phyloP scores from a whole-genome alignment of 768 basidiomycete species.

The Leccinum boreale region DNA sequence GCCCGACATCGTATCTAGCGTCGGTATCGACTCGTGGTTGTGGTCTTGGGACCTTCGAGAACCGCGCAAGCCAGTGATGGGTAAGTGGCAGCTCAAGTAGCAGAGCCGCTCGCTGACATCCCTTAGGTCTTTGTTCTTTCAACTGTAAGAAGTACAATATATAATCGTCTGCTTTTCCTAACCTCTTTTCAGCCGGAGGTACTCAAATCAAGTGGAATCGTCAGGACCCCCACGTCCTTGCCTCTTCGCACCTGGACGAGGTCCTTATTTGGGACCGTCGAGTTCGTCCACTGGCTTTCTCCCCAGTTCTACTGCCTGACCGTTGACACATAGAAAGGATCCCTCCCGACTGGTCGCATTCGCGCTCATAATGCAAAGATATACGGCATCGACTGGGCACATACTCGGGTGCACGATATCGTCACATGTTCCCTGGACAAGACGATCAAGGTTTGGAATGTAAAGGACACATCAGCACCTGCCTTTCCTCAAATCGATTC shows the following conservation, averaged over 20 bases:
- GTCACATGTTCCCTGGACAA: conserved; percentile 95
- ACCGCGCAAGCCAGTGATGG: conserved; percentile 68
- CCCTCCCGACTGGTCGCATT: conserved; percentile 71
- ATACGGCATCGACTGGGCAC: conserved; percentile 97
- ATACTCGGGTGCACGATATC: conserved; percentile 67
- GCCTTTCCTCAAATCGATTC: conserved; percentile 13
- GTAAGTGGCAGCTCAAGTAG: conserved; percentile 24
- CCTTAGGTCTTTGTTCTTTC: conserved; percentile 54
- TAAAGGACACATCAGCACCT: conserved; percentile 18
- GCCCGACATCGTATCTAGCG: conserved; percentile 83
- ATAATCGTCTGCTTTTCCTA: neutral
- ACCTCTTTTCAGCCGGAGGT: conserved; percentile 57
- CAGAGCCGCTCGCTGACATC: neutral
- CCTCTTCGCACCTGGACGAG: conserved; percentile 83
- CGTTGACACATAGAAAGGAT: conserved; percentile 66
- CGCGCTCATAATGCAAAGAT: conserved; percentile 88
- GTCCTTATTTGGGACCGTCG: conserved; percentile 94
- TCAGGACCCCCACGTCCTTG: conserved; percentile 79
- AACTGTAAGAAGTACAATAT: conserved; percentile 37
- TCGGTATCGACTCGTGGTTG: conserved; percentile 90
- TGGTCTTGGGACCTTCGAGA: conserved; percentile 91
- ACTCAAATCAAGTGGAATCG: conserved; percentile 99
- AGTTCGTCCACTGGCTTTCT: conserved; percentile 41
- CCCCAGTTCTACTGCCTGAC: conserved; percentile 4
- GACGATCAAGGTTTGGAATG: conserved; percentile 83